phyloP scores from a whole-genome alignment of 1,284 basidiomycete genomes.

The Vanrija sp. region DNA sequence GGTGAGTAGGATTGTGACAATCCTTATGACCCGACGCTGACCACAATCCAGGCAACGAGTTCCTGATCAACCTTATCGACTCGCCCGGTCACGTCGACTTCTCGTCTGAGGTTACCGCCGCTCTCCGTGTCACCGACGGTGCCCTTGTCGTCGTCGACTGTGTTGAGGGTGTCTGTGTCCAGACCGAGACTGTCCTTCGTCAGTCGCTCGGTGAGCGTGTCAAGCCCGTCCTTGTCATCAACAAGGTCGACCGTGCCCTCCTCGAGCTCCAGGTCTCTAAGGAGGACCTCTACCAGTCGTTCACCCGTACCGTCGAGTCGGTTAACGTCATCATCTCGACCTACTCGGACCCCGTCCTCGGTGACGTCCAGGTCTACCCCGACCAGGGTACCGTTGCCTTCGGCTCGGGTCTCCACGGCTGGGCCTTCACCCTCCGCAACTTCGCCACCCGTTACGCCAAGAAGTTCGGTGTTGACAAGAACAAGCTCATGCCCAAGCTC shows the following conservation, averaged over 20 bases:
- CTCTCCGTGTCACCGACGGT: constrained; percentile 99
- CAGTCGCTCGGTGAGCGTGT: constrained; percentile 98
- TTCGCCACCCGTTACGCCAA: constrained; percentile 94
- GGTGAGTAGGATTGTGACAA: too few relatives aligned
- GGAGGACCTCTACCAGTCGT: constrained; percentile 96
- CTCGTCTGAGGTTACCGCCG: constrained; percentile 99
- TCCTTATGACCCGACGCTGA: too few relatives aligned
- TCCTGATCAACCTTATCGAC: constrained; percentile 99
- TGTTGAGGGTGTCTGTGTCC: constrained; percentile 99
- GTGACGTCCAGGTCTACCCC: constrained; percentile 98
- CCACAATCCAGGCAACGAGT: constrained; percentile 69
- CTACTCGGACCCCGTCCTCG: constrained; percentile 90
- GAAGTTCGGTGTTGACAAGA: constrained; percentile 99
- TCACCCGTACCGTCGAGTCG: constrained; percentile 94
- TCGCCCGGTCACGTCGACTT: constrained; percentile 99
- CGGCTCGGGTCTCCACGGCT: constrained; percentile 98
- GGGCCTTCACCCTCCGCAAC: constrained; percentile 98
- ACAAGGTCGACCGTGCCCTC: constrained; percentile 99
- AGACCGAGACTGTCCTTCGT: constrained; percentile 98
- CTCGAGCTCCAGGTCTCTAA: constrained; percentile 97
- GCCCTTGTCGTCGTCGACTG: constrained; percentile 98
- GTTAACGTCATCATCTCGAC: constrained; percentile 99
- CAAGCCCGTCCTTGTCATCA: constrained; percentile 99
- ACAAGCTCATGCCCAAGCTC: constrained; percentile 95
- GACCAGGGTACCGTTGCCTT: constrained; percentile 98